Conservation (phyloP, 257 asterid species). For the Hygrophila difformis region DNA sequence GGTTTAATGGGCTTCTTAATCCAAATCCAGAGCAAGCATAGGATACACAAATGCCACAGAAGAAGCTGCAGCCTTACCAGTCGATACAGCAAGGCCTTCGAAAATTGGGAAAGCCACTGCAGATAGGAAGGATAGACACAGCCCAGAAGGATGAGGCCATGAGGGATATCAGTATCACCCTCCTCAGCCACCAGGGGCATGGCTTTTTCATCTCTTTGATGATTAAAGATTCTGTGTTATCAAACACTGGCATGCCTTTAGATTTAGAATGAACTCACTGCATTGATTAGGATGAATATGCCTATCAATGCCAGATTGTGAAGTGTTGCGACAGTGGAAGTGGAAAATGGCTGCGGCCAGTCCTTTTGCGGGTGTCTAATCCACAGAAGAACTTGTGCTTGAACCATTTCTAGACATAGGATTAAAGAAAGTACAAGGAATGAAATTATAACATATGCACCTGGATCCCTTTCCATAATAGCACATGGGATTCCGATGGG, state of each 20-base stretch:
- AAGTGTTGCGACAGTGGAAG: conserved; percentile 45
- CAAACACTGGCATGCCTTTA: conserved; percentile 93
- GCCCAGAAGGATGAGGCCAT: no score
- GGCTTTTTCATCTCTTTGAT: conserved; percentile 58
- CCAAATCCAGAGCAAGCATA: conserved; percentile 72
- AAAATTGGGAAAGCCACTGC: conserved; percentile 74
- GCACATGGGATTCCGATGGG: no score
- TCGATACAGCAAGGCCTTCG: conserved; percentile 64
- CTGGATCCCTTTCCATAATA: no score
- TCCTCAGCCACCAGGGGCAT: conserved; percentile 82
- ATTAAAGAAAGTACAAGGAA: no score
- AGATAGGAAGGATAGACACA: conserved; percentile 65
- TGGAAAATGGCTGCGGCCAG: no score
- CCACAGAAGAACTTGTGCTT: no score
- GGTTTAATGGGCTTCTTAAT: conserved; percentile 51
- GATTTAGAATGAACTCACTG: conserved; percentile 88
- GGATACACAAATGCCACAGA: conserved; percentile 86
- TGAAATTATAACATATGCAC: no score
- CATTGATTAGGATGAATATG: conserved; percentile 54
- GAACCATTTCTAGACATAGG: no score
- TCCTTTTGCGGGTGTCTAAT: no score
- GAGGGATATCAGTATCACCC: conserved; percentile 39
- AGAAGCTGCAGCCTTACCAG: conserved; percentile 69
- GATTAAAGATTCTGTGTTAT: conserved; percentile 71
- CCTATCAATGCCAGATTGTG: conserved; percentile 46